Percentiles rank a stretch among this genome's conserved stretches.
These are phyloP conservation scores for Cornus controversa DNA, from an alignment of 148 eudicot species.

Conservation along the genomic window DNA sequence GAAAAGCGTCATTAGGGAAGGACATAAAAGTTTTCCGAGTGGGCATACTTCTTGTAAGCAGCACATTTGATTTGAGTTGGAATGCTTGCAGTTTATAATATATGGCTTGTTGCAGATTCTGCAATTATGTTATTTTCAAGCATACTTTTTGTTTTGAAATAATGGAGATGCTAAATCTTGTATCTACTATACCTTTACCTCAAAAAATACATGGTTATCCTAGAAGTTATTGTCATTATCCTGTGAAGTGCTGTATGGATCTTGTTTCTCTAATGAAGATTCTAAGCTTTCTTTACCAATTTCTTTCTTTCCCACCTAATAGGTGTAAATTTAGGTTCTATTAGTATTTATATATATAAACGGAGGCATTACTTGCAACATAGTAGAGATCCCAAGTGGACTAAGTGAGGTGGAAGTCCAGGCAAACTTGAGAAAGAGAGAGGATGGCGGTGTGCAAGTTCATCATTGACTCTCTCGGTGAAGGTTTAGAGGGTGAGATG, in stretches of 20 bases:
- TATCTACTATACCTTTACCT: not conserved
- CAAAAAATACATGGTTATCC: not conserved
- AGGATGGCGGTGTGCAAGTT: too few relatives aligned
- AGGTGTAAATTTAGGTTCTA: too few relatives aligned
- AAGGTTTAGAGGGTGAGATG: too few relatives aligned
- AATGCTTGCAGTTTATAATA: not conserved
- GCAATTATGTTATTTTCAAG: not conserved
- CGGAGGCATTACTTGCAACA: too few relatives aligned
- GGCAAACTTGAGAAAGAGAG: too few relatives aligned
- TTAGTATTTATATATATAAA: too few relatives aligned
- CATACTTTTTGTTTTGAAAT: not conserved
- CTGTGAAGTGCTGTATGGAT: not conserved
- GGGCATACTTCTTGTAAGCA: constrained; percentile 93
- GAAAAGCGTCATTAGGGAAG: constrained; percentile 72
- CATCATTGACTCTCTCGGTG: too few relatives aligned
- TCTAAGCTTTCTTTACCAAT: too few relatives aligned
- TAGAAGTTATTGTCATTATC: not conserved
- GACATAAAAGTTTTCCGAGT: constrained; percentile 95
- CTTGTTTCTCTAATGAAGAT: too few relatives aligned
- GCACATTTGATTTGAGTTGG: not conserved
- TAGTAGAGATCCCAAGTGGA: too few relatives aligned
- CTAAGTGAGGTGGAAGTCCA: too few relatives aligned
- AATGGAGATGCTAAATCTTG: not conserved
- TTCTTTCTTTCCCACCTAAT: too few relatives aligned
- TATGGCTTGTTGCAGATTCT: not conserved